Percentiles rank a stretch among this genome's conserved stretches.
phyloP scores from a whole-genome alignment of 164 flowering plant genomes.

The Echeveria elegans region DNA sequence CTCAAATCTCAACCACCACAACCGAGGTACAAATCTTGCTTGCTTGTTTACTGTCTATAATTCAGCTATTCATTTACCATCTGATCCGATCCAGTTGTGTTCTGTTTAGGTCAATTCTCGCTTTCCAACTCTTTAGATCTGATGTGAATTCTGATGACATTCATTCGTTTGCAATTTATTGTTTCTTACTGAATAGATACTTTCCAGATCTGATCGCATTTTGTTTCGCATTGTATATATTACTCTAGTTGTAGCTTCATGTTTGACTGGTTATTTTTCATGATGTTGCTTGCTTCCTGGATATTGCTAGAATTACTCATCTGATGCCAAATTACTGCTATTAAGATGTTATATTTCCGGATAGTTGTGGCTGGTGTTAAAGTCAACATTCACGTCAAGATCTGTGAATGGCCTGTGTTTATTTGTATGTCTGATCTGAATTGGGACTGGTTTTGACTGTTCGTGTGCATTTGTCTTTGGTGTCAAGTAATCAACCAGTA shows the following conservation, averaged over 20 bases:
- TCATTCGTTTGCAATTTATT: too few relatives aligned
- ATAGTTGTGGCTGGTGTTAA: too few relatives aligned
- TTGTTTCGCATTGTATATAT: too few relatives aligned
- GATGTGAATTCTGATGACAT: neutral
- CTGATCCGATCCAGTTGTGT: neutral
- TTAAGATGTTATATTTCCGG: too few relatives aligned
- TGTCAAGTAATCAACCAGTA: slow-evolving; percentile 19
- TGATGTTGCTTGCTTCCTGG: too few relatives aligned
- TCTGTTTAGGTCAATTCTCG: neutral
- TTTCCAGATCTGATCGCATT: too few relatives aligned
- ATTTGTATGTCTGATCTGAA: neutral
- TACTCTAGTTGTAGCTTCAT: too few relatives aligned
- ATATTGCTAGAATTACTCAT: too few relatives aligned
- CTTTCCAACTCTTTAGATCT: neutral
- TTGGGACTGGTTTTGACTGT: neutral
- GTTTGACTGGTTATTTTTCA: too few relatives aligned
- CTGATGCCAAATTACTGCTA: too few relatives aligned
- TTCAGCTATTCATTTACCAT: neutral
- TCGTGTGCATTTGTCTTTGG: slow-evolving; percentile 4
- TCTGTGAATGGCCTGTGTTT: neutral
- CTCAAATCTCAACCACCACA: neutral
- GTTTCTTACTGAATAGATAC: too few relatives aligned
- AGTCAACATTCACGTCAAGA: too few relatives aligned
- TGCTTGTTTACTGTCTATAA: neutral
- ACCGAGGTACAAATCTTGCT: neutral